phyloP scores from a whole-genome alignment of 225 moss, liverwort and hornwort species.

The Bryoerythrophyllum caledonicum region DNA sequence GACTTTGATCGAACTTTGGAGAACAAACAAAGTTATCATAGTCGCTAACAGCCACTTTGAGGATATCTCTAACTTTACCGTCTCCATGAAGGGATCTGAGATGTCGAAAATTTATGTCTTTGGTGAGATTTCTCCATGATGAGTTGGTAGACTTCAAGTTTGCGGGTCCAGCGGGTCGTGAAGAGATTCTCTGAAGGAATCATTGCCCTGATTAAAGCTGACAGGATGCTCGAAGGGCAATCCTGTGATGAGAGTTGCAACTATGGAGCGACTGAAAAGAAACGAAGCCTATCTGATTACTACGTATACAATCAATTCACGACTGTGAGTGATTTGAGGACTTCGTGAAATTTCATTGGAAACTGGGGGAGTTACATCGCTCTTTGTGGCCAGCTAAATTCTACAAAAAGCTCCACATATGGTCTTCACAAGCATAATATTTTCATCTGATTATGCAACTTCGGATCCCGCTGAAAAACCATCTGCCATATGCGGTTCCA shows the following conservation, averaged over 20 bases:
- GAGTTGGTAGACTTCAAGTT: neutral
- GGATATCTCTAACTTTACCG: neutral
- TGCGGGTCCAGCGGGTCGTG: neutral
- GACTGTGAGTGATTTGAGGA: neutral
- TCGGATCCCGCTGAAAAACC: neutral
- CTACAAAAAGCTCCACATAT: neutral
- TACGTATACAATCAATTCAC: neutral
- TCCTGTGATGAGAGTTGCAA: neutral
- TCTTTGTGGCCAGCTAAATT: neutral
- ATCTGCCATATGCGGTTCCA: neutral
- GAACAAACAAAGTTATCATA: too few relatives aligned
- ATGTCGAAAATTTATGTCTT: neutral
- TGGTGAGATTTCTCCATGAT: neutral
- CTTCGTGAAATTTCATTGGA: neutral
- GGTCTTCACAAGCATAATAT: neutral
- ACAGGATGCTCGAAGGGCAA: slow-evolving; percentile 1
- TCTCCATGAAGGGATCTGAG: neutral
- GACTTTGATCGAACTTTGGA: too few relatives aligned
- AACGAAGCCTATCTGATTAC: neutral
- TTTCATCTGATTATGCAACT: neutral
- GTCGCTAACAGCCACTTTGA: too few relatives aligned
- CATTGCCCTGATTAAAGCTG: neutral
- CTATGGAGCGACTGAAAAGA: neutral
- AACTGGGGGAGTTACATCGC: neutral
- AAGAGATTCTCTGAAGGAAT: neutral